A percentile compares a stretch with the other conserved stretches of the same genome.
Conservation (phyloP, 2,329 filamentous ascomycete species). For the Trichoderma sp. region DNA sequence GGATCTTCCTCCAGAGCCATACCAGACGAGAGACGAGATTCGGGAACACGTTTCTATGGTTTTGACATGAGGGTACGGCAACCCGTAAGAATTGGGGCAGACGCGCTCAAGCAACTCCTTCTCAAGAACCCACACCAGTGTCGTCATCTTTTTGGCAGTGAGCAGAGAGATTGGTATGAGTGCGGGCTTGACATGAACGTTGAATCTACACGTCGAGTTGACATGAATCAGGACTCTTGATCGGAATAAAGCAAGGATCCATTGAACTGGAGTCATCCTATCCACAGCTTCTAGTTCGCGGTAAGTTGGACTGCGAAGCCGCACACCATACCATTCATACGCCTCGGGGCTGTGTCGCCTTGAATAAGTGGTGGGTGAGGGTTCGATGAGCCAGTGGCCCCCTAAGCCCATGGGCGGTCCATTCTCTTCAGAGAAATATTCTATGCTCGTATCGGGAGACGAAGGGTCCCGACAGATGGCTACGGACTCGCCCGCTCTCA, state of each 20-base stretch:
- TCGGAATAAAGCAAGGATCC: slow-evolving; percentile 20
- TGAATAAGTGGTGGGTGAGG: slow-evolving; percentile 19
- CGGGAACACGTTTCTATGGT: slow-evolving; percentile 2
- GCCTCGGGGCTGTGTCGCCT: slow-evolving; percentile 6
- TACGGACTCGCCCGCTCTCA: background rate
- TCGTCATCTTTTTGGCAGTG: slow-evolving; percentile 20
- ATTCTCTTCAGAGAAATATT: background rate
- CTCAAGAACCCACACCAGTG: slow-evolving; percentile 23
- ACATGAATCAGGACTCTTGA: slow-evolving; percentile 24
- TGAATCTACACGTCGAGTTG: slow-evolving; percentile 29
- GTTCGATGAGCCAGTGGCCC: slow-evolving; percentile 19
- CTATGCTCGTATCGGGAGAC: background rate
- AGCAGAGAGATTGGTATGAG: background rate
- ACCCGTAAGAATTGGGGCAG: background rate
- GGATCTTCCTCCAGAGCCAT: background rate
- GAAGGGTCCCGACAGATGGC: slow-evolving; percentile 16
- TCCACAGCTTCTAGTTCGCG: background rate
- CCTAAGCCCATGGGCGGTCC: background rate
- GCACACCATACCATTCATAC: slow-evolving; percentile 30
- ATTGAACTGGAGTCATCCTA: background rate
- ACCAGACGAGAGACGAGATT: background rate
- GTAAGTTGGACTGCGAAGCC: slow-evolving; percentile 25
- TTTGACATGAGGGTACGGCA: background rate
- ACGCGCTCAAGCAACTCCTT: slow-evolving; percentile 14
- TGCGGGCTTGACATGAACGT: slow-evolving; percentile 12